phyloP scores from a whole-genome alignment of 805 yeast species.

The Wickerhamomyces canadensis region DNA sequence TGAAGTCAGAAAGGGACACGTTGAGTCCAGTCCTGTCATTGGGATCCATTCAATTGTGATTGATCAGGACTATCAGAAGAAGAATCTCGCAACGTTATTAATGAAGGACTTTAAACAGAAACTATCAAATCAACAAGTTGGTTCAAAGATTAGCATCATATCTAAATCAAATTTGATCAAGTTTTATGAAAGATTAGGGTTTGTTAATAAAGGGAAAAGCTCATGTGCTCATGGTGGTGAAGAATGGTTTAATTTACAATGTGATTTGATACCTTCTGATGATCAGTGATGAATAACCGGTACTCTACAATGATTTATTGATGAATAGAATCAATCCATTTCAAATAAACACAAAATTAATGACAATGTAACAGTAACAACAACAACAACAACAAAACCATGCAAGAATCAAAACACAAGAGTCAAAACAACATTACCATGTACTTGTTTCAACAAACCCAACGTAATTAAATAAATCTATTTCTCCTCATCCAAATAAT shows the following conservation, averaged over 20 bases:
- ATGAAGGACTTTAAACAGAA: conserved; percentile 89
- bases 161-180: conserved; percentile 65
- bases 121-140: conserved; percentile 80
- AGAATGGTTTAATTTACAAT: conserved; percentile 54
- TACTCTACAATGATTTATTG: too few relatives aligned
- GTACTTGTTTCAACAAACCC: too few relatives aligned
- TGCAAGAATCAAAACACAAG: not conserved
- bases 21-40: conserved; percentile 65
- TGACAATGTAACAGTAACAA: too few relatives aligned
- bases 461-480: too few relatives aligned
- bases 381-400: conserved; percentile 2
- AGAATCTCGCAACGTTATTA: conserved; percentile 76
- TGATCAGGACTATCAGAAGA: conserved; percentile 71
- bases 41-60: conserved; percentile 83
- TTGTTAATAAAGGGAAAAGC: conserved; percentile 62
- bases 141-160: conserved; percentile 67
- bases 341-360: too few relatives aligned
- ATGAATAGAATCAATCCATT: too few relatives aligned
- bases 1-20: conserved; percentile 47
- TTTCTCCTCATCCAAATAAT: conserved; percentile 11
- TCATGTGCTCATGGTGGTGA: conserved; percentile 51
- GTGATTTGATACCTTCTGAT: conserved; percentile 29
- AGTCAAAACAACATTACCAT: too few relatives aligned
- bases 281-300: too few relatives aligned
- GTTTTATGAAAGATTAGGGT: conserved; percentile 81